Evolutionary conservation across 768 basidiomycete genomes (phyloP).

Genomic region (Podaxis sp.): DNA sequence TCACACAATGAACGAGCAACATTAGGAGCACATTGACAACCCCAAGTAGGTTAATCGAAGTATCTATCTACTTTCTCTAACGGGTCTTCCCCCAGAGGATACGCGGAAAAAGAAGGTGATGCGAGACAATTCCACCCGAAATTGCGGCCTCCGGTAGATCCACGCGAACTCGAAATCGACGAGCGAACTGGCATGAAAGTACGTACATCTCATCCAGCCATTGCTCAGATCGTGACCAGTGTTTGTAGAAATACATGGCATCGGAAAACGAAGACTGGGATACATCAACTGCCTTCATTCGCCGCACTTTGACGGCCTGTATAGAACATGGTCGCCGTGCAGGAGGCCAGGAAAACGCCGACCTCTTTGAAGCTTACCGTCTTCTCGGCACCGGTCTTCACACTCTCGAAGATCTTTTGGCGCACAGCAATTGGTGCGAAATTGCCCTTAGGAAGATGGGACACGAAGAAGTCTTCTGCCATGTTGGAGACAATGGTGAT

Average conservation of each 20-base stretch:
- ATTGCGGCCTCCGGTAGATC: slow-evolving; percentile 69
- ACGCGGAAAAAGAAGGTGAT: slow-evolving; percentile 66
- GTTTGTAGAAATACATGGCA: slow-evolving; percentile 71
- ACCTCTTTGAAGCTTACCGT: slow-evolving; percentile 65
- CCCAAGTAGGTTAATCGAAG: slow-evolving; percentile 43
- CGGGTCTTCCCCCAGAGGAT: slow-evolving; percentile 41
- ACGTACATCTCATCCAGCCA: not conserved
- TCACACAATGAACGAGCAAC: slow-evolving; percentile 1
- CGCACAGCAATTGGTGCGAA: slow-evolving; percentile 82
- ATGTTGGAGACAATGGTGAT: slow-evolving; percentile 65
- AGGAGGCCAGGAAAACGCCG: slow-evolving; percentile 45
- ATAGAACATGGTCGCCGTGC: slow-evolving; percentile 65
- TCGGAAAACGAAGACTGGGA: slow-evolving; percentile 67
- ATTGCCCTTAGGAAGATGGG: slow-evolving; percentile 68
- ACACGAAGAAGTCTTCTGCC: slow-evolving; percentile 67
- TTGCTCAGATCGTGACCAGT: not conserved
- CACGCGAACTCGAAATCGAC: slow-evolving; percentile 73
- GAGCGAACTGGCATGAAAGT: slow-evolving; percentile 79
- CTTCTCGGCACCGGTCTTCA: slow-evolving; percentile 66
- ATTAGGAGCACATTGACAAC: slow-evolving; percentile 73
- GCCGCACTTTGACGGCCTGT: slow-evolving; percentile 56
- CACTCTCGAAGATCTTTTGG: slow-evolving; percentile 70
- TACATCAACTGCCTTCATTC: slow-evolving; percentile 65
- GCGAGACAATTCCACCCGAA: slow-evolving; percentile 67
- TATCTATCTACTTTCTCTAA: not conserved